Base-by-base conservation (phyloP, 768 basidiomycete species). In the Clavaria fumosa region DNA sequence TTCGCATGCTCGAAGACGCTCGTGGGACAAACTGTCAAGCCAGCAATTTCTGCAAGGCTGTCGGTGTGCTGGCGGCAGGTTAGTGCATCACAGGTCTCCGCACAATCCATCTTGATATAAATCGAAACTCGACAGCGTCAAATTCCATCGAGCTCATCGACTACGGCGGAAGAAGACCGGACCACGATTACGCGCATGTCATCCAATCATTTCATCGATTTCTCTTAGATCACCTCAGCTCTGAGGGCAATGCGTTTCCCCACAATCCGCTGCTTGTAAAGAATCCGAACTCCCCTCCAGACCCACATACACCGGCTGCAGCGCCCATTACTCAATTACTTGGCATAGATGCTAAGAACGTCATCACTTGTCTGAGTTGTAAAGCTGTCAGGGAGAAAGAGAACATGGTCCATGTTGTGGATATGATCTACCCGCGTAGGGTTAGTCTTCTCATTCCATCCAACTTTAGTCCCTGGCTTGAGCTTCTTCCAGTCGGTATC, bases 181-280 rank as follows among this genome's bases (percentile, higher is more conserved):
- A 73, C 45, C 67, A 77, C 27, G 76, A 84, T 46, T 88, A 96
- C 47, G 78, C 75, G 0, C 75, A 81, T 35, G 79, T 86, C 61
- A 96, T 97, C 28, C 95, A 96, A 56, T 72, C 74, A 11, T 96
- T 96, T 64, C 89, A 96, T 53, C 77, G 93, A 15, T 96, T 95
- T 62, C 66, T 95, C 26, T 58, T 96, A 36, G 90, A 96, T 43
- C 78, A 79, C 36, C 66, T 96, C 46, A 74, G 69, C 40, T 66
- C 69, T 3, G 86, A 90, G 56, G 78, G 78, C 3, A 80, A 75
- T 43, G 53, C 56, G 17, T 73, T 67, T 47, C 71, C 72, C 17
- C 56, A 69, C 31, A 84, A 81, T 45, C 76, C 73, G 2, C 41
- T 50, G 12, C 47, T 79, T 12, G 48, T 71, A 39, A 65, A 55